Evolutionary conservation across 2,329 filamentous ascomycete genomes (phyloP).

Genomic region (Escovopsis sp.): DNA sequence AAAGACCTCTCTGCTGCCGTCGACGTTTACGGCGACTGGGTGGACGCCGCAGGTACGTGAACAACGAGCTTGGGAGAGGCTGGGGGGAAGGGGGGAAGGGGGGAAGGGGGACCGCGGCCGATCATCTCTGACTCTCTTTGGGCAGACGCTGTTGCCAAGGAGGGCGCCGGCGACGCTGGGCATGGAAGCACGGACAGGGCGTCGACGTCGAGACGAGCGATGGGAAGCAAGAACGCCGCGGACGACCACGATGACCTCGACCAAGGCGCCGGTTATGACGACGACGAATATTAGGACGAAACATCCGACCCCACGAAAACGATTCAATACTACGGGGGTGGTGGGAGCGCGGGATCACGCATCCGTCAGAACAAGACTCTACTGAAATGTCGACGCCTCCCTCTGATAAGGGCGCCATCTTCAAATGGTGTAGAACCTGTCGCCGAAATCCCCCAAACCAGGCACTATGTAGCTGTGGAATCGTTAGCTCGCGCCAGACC

Average conservation of each 20-base stretch:
- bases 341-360: neutral
- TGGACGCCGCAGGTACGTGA: constrained; percentile 62
- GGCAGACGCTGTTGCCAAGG: constrained; percentile 35
- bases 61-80: too few species aligned
- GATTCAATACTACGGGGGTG: neutral
- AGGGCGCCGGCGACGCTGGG: constrained; percentile 17
- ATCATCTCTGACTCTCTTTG: constrained; percentile 7
- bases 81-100: too few species aligned
- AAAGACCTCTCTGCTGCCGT: constrained; percentile 77
- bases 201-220: constrained; percentile 9
- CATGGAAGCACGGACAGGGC: constrained; percentile 14
- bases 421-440: constrained; percentile 86
- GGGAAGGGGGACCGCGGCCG: neutral
- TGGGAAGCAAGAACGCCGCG: constrained; percentile 11
- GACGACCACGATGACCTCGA: constrained; percentile 36
- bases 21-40: constrained; percentile 96
- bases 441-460: constrained; percentile 87
- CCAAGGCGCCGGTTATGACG: constrained; percentile 34
- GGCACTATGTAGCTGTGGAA: constrained; percentile 74
- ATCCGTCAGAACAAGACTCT: constrained; percentile 1
- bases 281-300: constrained; percentile 38
- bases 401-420: neutral
- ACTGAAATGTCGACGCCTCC: constrained; percentile 1
- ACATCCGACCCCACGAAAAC: neutral
- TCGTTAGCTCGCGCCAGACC: constrained; percentile 19